A percentile compares a stretch with the other conserved stretches of the same genome.
phyloP scores from a whole-genome alignment of 179 eudicot species.

The Beta lomatogona region DNA sequence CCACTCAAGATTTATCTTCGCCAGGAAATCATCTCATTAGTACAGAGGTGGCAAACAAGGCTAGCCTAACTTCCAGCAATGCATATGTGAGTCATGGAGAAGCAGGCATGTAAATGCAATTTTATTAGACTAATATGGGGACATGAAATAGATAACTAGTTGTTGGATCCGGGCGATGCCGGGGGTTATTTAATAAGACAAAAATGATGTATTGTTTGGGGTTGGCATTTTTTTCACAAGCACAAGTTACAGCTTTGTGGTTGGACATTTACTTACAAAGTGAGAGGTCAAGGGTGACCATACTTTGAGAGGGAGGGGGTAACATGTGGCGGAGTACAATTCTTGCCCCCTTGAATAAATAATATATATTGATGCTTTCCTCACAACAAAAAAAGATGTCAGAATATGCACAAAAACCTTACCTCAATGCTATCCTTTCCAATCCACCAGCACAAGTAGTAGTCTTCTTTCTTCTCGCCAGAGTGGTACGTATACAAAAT shows the following conservation, averaged over 20 bases:
- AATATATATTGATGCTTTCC: no score
- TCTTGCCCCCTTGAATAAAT: no score
- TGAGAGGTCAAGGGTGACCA: no score
- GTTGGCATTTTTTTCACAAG: no score
- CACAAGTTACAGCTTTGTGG: no score
- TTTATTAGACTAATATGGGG: background rate
- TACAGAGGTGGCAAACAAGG: background rate
- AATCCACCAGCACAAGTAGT: slow-evolving; percentile 96
- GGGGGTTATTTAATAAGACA: no score
- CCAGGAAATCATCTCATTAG: background rate
- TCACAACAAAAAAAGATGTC: background rate
- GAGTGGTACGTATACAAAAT: slow-evolving; percentile 84
- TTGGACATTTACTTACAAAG: no score
- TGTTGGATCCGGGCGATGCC: no score
- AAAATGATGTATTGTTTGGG: no score
- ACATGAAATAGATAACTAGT: background rate
- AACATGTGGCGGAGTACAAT: no score
- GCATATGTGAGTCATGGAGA: background rate
- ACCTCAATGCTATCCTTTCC: slow-evolving; percentile 98
- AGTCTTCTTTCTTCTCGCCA: slow-evolving; percentile 95
- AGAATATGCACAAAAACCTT: slow-evolving; percentile 18
- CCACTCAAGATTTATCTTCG: background rate
- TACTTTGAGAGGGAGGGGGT: no score
- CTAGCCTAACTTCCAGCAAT: background rate
- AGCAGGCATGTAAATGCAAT: background rate